Conservation (phyloP, 257 asterid genomes). For the Rhazya stricta region DNA sequence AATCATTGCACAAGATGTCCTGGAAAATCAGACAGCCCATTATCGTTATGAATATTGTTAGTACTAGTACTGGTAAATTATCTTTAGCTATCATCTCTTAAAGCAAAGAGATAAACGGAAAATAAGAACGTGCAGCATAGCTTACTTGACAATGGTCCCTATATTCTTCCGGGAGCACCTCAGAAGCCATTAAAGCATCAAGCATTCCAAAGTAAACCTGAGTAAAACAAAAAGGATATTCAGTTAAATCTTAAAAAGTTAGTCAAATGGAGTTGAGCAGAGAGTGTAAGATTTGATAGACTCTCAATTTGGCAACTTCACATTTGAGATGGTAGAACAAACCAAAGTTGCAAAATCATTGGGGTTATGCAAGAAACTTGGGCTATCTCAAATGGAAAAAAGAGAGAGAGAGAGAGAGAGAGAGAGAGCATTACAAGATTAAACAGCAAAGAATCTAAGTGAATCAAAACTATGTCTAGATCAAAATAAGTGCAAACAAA, state of each 20-base stretch:
- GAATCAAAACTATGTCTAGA: not conserved
- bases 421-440: not conserved
- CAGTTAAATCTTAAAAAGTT: not conserved
- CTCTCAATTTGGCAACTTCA: not conserved
- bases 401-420: not conserved
- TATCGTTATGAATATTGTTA: not conserved
- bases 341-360: not conserved
- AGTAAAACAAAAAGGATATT: conserved; percentile 8
- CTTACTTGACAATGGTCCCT: conserved; percentile 76
- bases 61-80: not conserved
- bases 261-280: not conserved
- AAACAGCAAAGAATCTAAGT: not conserved
- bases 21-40: conserved; percentile 19
- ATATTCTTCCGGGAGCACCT: conserved; percentile 87
- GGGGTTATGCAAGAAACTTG: not conserved
- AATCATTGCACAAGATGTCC: conserved; percentile 90
- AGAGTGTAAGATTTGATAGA: not conserved
- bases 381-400: not conserved
- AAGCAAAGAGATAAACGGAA: not conserved
- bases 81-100: not conserved
- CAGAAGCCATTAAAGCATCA: conserved; percentile 89
- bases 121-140: not conserved
- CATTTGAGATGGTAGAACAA: not conserved
- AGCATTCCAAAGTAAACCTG: conserved; percentile 97
- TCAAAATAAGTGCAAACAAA: not conserved